A percentile compares a stretch with the other conserved stretches of the same genome.
These are phyloP conservation scores for Limnanthes douglasii DNA, from an alignment of 345 rosid genomes.

Conservation along the genomic window DNA sequence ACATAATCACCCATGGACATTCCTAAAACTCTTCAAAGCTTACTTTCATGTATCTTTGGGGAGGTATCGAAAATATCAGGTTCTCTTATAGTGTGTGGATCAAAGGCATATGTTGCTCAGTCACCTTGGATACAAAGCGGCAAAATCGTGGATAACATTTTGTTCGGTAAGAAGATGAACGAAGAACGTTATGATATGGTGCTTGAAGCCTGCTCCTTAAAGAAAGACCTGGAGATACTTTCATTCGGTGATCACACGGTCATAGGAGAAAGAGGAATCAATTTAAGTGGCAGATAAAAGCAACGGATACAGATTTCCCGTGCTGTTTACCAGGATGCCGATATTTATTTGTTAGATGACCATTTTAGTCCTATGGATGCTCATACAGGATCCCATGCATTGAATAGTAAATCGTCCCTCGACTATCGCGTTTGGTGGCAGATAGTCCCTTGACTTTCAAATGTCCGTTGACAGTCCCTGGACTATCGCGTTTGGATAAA, in stretches of 20 bases:
- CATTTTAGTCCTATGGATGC: conserved; percentile 92
- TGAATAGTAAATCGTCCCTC: conserved; percentile 42
- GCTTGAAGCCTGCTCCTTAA: conserved; percentile 61
- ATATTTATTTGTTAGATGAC: conserved; percentile 77
- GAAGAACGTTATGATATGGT: conserved; percentile 37
- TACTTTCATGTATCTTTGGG: conserved; percentile 56
- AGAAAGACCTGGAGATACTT: conserved; percentile 55
- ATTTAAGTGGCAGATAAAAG: conserved; percentile 84
- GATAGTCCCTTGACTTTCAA: no score
- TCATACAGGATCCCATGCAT: conserved; percentile 72
- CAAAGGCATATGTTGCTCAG: conserved; percentile 68
- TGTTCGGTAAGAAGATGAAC: conserved; percentile 69
- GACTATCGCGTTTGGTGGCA: no score
- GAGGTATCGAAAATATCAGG: conserved; percentile 62
- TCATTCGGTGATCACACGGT: conserved; percentile 69
- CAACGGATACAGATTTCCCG: conserved; percentile 78
- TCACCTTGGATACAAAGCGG: conserved; percentile 91
- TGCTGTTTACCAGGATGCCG: conserved; percentile 75
- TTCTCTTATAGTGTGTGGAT: conserved; percentile 39
- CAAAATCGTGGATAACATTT: conserved; percentile 64
- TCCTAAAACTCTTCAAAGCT: no score
- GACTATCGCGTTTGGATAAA: no score
- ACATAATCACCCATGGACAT: no score
- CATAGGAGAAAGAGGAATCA: conserved; percentile 84
- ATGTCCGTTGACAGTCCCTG: no score